These are phyloP conservation scores for Inonotus obliquus DNA, from an alignment of 1,284 basidiomycete species.

Conservation along the genomic window DNA sequence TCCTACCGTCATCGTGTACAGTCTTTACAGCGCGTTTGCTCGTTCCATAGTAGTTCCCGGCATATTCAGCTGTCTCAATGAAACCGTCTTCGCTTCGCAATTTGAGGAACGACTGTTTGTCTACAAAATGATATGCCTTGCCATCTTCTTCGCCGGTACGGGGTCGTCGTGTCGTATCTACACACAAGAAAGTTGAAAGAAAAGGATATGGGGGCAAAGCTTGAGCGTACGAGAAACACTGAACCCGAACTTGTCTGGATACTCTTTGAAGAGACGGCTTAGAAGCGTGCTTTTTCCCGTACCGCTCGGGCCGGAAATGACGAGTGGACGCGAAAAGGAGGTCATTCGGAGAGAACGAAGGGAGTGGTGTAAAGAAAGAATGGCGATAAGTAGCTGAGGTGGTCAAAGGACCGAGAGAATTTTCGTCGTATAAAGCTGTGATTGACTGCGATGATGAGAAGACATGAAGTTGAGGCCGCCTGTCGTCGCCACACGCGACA, in stretches of 20 bases:
- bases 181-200: not conserved
- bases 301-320: conserved; percentile 83
- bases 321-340: conserved; percentile 47
- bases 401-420: not conserved
- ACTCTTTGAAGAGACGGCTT: conserved; percentile 76
- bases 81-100: conserved; percentile 63
- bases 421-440: not conserved
- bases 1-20: conserved; percentile 55
- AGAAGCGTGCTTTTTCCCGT: conserved; percentile 95
- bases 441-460: not conserved
- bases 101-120: conserved; percentile 53
- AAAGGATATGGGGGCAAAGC: too few relatives aligned
- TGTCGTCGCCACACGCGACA: not conserved
- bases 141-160: conserved; percentile 83
- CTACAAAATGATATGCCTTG: conserved; percentile 75
- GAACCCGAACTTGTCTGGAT: conserved; percentile 88
- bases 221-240: conserved; percentile 80
- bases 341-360: conserved; percentile 4
- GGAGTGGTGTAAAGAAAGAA: not conserved
- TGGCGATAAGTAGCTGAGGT: not conserved
- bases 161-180: conserved; percentile 90
- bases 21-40: conserved; percentile 63
- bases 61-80: conserved; percentile 82
- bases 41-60: conserved; percentile 92
- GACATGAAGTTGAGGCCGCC: not conserved